Evolutionary conservation across 768 basidiomycete species (phyloP), one percentile per base, ranked within the genome.

Genomic region (Suillus discolor): DNA sequence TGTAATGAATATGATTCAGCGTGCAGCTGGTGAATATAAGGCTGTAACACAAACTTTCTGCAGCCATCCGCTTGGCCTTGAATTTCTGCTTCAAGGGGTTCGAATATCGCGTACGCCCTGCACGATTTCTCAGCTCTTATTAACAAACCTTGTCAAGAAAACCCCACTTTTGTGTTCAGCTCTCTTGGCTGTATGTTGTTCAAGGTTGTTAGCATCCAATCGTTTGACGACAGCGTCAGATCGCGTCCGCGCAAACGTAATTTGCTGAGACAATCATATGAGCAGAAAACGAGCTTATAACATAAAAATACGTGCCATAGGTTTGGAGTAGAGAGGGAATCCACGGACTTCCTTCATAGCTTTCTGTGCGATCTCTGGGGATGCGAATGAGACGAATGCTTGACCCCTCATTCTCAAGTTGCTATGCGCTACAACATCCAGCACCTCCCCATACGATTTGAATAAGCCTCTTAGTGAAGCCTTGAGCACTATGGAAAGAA

Each of bases 321-420:
- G 94, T 76, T 97, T 97, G 5, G 93, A 93, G 72, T 99, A 99
- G 57, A 99, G 76, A 18, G 97, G 97, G 76, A 99, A 99, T 44
- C 94, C 88, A 66, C 89, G 85, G 47, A 98, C 95, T 77, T 99
- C 97, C 81, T 87, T 94, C 85, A 93, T 83, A 8, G 97, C 97
- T 77, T 90, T 92, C 72, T 85, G 83, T 42, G 97, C 97, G 65
- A 86, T 85, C 65, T 98, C 94, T 62, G 88, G 82, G 41, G 88
- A 88, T 64, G 84, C 84, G 77, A 99, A 97, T 44, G 93, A 94
- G 44, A 99, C 94, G 74, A 99, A 99, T 4, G 97, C 97, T 79
- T 99, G 97, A 18, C 97, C 97, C 45, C 97, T 86, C 97, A 99
- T 99, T 45, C 97, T 89, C 66, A 99, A 79, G 81, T 97, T 99